Evolutionary conservation across 2,329 filamentous ascomycete genomes (phyloP).

Genomic region (Cladosporium sp.): DNA sequence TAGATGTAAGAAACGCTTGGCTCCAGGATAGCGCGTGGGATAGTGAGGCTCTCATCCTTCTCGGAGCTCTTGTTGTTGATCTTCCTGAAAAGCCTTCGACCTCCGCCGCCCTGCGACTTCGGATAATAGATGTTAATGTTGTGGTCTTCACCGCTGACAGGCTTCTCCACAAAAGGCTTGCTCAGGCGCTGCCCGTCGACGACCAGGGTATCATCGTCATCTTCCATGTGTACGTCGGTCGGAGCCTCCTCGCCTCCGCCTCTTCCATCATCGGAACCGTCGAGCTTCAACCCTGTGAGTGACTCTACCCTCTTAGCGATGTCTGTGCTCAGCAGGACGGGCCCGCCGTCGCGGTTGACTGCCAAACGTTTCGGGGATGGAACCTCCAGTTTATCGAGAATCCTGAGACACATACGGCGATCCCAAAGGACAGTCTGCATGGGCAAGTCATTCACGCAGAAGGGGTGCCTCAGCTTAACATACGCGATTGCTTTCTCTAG

Average conservation of each 20-base stretch:
- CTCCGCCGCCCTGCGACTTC: constrained; percentile 77
- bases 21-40: constrained; percentile 77
- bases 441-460: constrained; percentile 93
- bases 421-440: constrained; percentile 99
- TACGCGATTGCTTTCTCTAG: constrained; percentile 96
- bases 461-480: constrained; percentile 84
- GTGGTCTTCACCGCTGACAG: constrained; percentile 95
- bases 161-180: constrained; percentile 98
- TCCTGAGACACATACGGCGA: constrained; percentile 76
- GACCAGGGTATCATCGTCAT: constrained; percentile 78
- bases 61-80: constrained; percentile 99
- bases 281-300: constrained; percentile 68
- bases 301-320: constrained; percentile 74
- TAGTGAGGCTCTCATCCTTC: constrained; percentile 68
- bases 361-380: constrained; percentile 84
- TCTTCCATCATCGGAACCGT: constrained; percentile 63
- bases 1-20: constrained; percentile 83
- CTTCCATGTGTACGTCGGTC: constrained; percentile 72
- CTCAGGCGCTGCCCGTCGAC: constrained; percentile 77
- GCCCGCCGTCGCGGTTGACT: constrained; percentile 88
- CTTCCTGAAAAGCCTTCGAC: constrained; percentile 87
- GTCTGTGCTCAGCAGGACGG: constrained; percentile 68
- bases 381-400: constrained; percentile 83
- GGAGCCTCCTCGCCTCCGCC: constrained; percentile 52
- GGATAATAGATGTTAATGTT: constrained; percentile 99